Conservation (phyloP, 768 basidiomycete species). For the Serpula lacrymans region DNA sequence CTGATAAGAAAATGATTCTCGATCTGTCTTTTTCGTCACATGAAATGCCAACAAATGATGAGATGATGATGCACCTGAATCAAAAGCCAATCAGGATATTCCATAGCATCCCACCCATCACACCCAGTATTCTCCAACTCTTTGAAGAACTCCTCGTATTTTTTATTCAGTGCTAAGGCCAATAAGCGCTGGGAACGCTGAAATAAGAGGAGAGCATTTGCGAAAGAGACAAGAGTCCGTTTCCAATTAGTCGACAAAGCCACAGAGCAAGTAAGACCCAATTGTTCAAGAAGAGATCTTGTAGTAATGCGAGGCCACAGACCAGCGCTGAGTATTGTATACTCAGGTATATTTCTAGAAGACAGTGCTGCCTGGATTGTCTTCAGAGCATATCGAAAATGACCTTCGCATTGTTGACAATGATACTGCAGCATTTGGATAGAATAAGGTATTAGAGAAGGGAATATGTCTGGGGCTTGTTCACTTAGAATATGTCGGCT, state of each 20-base stretch:
- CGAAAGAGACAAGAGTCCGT: slow-evolving; percentile 23
- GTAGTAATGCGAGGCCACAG: slow-evolving; percentile 38
- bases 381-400: not conserved
- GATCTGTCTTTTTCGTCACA: slow-evolving; percentile 16
- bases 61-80: slow-evolving; percentile 12
- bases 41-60: not conserved
- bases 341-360: slow-evolving; percentile 16
- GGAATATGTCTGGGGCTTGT: no score
- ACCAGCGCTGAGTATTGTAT: slow-evolving; percentile 15
- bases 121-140: slow-evolving; percentile 16
- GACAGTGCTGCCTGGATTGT: slow-evolving; percentile 8
- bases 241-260: slow-evolving; percentile 26
- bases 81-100: slow-evolving; percentile 18
- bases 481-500: no score
- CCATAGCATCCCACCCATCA: slow-evolving; percentile 15
- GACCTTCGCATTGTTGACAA: slow-evolving; percentile 7
- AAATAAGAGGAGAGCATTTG: slow-evolving; percentile 26
- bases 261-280: slow-evolving; percentile 22
- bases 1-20: slow-evolving; percentile 26
- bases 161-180: slow-evolving; percentile 11
- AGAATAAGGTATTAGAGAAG: slow-evolving; percentile 1
- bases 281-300: slow-evolving; percentile 23
- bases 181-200: slow-evolving; percentile 39
- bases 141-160: slow-evolving; percentile 10
- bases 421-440: slow-evolving; percentile 5